Conservation (phyloP, 2,329 filamentous ascomycete species). For the Fusarium coicis region DNA sequence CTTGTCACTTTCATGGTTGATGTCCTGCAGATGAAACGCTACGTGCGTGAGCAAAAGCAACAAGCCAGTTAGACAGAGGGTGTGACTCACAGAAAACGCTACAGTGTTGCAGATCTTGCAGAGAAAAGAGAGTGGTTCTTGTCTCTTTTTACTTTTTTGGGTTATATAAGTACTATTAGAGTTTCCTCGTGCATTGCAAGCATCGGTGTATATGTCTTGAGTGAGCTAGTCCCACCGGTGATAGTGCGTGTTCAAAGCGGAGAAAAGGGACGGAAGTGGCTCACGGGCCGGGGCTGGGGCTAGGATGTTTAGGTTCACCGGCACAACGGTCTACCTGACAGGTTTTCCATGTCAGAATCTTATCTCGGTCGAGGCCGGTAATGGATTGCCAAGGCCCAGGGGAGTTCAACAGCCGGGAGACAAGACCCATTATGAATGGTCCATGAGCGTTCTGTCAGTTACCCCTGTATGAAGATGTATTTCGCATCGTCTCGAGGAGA, state of each 20-base stretch:
- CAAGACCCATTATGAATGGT: neutral
- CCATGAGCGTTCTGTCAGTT: neutral
- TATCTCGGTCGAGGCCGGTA: neutral
- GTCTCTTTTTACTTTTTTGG: neutral
- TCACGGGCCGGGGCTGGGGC: neutral
- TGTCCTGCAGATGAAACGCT: constrained; percentile 2
- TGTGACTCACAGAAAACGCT: neutral
- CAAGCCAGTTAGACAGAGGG: neutral
- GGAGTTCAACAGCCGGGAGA: neutral
- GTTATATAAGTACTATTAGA: constrained; percentile 4
- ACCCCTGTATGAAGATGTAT: neutral
- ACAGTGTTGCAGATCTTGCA: neutral
- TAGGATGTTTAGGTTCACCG: neutral
- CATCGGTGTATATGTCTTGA: neutral
- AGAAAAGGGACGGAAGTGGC: neutral
- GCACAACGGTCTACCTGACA: neutral
- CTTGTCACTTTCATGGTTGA: constrained; percentile 11
- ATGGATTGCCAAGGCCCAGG: neutral
- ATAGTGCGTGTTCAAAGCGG: neutral
- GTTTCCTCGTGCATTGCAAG: neutral
- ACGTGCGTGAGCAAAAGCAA: neutral
- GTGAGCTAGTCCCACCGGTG: neutral
- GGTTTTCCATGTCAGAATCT: neutral
- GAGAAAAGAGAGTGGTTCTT: neutral
- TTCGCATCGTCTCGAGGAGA: neutral